phyloP scores from a whole-genome alignment of 192 early-diverging fungal species.

The Chytriomyces confervae region DNA sequence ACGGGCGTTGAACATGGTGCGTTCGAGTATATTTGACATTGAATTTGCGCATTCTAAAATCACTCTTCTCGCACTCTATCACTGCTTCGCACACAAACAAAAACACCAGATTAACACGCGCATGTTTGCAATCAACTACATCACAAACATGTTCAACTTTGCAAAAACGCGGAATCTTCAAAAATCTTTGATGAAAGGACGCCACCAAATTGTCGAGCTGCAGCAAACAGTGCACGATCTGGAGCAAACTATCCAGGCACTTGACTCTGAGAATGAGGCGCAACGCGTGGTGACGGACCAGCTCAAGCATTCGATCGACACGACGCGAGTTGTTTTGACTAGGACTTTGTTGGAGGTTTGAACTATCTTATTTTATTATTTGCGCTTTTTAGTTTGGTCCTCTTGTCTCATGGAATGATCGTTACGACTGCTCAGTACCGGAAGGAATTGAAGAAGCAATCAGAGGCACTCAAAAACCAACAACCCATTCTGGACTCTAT shows the following conservation, averaged over 20 bases:
- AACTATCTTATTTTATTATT: neutral
- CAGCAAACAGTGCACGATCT: slow-evolving; percentile 42
- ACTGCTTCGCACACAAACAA: no score
- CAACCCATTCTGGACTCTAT: slow-evolving; percentile 41
- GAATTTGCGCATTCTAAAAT: neutral
- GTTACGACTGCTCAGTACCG: slow-evolving; percentile 37
- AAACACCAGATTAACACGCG: slow-evolving; percentile 43
- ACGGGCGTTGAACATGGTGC: slow-evolving; percentile 21
- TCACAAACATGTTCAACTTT: slow-evolving; percentile 52
- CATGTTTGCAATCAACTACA: slow-evolving; percentile 49
- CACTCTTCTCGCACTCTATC: no score
- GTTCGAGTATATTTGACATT: neutral
- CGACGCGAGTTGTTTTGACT: slow-evolving; percentile 37
- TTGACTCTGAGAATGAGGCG: slow-evolving; percentile 16
- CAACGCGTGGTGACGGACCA: slow-evolving; percentile 14
- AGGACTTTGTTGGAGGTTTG: slow-evolving; percentile 43
- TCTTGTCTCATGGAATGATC: neutral
- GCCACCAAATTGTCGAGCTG: slow-evolving; percentile 45
- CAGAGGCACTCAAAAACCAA: slow-evolving; percentile 41
- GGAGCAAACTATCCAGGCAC: slow-evolving; percentile 34
- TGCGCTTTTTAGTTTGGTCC: neutral
- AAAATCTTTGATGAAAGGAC: slow-evolving; percentile 39
- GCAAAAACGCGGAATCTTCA: slow-evolving; percentile 46
- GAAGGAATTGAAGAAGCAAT: slow-evolving; percentile 42
- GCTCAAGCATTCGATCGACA: slow-evolving; percentile 19